phyloP scores from a whole-genome alignment of 345 rosid genomes.

The Lenwebbia sp. region DNA sequence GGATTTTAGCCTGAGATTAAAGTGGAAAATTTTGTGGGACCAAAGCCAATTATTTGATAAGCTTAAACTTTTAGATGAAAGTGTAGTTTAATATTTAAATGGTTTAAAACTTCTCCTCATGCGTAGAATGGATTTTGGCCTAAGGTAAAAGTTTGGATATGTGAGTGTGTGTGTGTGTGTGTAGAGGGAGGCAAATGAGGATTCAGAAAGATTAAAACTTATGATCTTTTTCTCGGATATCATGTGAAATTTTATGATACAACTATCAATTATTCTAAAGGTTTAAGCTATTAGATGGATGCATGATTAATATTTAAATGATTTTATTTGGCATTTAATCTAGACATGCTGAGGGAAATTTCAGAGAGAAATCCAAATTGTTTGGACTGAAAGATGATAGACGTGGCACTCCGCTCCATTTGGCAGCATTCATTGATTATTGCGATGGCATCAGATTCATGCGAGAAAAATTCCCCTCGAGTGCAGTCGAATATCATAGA shows the following conservation, averaged over 20 bases:
- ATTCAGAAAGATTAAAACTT: background rate
- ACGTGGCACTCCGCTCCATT: background rate
- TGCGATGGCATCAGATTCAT: background rate
- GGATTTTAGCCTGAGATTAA: no score
- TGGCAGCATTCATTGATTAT: background rate
- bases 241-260: background rate
- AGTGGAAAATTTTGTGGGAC: no score
- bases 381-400: background rate
- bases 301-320: accelerated
- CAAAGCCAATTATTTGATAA: no score
- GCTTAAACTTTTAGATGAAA: no score
- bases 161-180: background rate
- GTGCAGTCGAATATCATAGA: background rate
- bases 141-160: background rate
- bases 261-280: background rate
- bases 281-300: accelerated
- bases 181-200: background rate
- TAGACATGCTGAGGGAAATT: background rate
- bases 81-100: background rate
- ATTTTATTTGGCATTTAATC: background rate
- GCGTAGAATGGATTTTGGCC: accelerated
- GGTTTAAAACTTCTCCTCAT: background rate
- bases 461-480: accelerated
- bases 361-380: background rate
- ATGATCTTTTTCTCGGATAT: accelerated